Conservation (phyloP, 2,329 filamentous ascomycete species). For the Fusarium liriodendri region DNA sequence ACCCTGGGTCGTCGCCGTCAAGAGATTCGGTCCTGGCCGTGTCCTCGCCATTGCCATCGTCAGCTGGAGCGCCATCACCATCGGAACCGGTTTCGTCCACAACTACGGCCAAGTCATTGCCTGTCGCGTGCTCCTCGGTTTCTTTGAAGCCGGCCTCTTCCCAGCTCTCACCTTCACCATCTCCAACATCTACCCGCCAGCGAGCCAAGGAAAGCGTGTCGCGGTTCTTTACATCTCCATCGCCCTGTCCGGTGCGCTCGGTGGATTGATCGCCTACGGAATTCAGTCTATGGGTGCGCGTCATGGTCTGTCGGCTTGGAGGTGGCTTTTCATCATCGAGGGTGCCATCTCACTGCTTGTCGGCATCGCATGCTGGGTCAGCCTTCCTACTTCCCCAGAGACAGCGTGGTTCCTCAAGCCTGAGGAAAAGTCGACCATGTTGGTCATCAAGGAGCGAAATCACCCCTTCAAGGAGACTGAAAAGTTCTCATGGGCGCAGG, state of each 20-base stretch:
- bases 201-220: constrained; percentile 48
- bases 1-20: constrained; percentile 47
- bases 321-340: constrained; percentile 63
- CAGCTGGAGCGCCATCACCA: constrained; percentile 47
- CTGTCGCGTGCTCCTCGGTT: constrained; percentile 46
- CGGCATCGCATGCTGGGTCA: constrained; percentile 48
- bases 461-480: constrained; percentile 34
- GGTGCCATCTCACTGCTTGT: constrained; percentile 50
- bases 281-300: constrained; percentile 56
- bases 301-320: constrained; percentile 60
- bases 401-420: constrained; percentile 57
- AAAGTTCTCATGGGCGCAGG: constrained; percentile 38
- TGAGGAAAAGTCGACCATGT: constrained; percentile 51
- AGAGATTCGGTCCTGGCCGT: constrained; percentile 42
- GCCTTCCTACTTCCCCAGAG: constrained; percentile 58
- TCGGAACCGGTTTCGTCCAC: constrained; percentile 47
- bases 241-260: constrained; percentile 45
- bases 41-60: constrained; percentile 47
- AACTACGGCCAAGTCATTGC: constrained; percentile 44
- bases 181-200: constrained; percentile 48
- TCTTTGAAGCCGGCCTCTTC: constrained; percentile 51
- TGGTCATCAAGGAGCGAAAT: constrained; percentile 40
- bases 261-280: constrained; percentile 45
- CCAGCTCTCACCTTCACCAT: constrained; percentile 50
- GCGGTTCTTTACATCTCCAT: constrained; percentile 47